Evolutionary conservation across 1,284 basidiomycete genomes (phyloP).

Genomic region (Ustilago sp.): DNA sequence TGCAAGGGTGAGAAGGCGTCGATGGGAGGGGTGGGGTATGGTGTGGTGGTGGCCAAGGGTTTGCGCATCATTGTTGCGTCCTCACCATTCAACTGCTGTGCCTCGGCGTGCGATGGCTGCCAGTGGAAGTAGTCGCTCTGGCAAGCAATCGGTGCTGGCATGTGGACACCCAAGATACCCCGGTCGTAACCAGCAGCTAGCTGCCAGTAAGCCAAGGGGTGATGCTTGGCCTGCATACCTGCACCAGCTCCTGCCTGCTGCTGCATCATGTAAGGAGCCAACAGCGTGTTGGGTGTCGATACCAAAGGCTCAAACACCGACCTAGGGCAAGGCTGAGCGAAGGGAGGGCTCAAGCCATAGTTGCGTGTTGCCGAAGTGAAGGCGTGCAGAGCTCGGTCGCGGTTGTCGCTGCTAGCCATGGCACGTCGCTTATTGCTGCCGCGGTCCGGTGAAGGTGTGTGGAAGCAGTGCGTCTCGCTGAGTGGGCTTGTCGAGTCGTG

Average conservation of each 20-base stretch:
- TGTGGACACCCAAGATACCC: constrained; percentile 53
- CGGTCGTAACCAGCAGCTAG: constrained; percentile 49
- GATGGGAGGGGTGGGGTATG: constrained; percentile 50
- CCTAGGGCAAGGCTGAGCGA: constrained; percentile 45
- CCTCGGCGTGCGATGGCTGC: constrained; percentile 19
- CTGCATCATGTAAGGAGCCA: constrained; percentile 44
- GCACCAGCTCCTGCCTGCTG: constrained; percentile 23
- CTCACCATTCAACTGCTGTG: constrained; percentile 14
- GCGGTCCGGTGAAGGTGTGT: constrained; percentile 44
- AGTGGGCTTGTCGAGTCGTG: constrained; percentile 39
- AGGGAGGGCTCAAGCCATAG: constrained; percentile 47
- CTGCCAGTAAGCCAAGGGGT: constrained; percentile 53
- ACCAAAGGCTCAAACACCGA: constrained; percentile 53
- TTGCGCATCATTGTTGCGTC: constrained; percentile 28
- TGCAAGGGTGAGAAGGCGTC: constrained; percentile 41
- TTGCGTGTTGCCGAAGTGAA: constrained; percentile 28
- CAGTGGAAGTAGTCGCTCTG: constrained; percentile 49
- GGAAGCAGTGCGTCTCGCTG: constrained; percentile 26
- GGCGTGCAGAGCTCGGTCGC: constrained; percentile 24
- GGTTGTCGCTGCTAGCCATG: constrained; percentile 18
- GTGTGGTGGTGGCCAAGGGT: constrained; percentile 36
- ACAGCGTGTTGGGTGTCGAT: constrained; percentile 53
- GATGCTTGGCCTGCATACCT: constrained; percentile 31
- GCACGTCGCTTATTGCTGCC: constrained; percentile 35
- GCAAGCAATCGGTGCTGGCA: constrained; percentile 37